Evolutionary conservation across 2,329 filamentous ascomycete genomes (phyloP).

Genomic region (Colletotrichum orchidophilum): DNA sequence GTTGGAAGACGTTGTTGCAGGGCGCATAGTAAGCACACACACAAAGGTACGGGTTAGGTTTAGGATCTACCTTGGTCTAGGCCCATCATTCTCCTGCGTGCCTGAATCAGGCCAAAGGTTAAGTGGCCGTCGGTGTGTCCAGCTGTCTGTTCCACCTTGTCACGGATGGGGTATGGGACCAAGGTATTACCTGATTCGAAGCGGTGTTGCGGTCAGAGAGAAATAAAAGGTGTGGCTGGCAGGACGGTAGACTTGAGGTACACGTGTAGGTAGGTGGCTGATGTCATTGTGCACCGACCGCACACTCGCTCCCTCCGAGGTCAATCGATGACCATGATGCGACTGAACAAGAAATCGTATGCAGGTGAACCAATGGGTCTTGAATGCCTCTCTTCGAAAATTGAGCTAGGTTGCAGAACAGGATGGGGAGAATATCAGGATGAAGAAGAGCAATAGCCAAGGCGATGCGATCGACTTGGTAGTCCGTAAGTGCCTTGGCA

Average conservation of each 20-base stretch:
- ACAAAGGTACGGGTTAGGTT: neutral
- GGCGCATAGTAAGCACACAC: neutral
- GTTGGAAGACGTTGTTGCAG: neutral
- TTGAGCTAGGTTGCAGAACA: neutral
- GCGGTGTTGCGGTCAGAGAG: neutral
- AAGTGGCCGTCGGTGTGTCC: neutral
- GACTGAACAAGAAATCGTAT: neutral
- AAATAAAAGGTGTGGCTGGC: neutral
- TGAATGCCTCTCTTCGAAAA: neutral
- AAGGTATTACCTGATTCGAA: neutral
- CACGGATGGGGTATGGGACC: neutral
- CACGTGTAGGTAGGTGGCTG: neutral
- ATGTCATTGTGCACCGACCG: conserved; percentile 1
- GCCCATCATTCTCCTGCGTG: neutral
- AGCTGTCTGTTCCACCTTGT: neutral
- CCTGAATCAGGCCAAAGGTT: neutral
- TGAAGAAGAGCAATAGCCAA: conserved; percentile 16
- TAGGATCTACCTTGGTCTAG: neutral
- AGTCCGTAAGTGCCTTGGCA: conserved; percentile 14
- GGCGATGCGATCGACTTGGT: conserved; percentile 9
- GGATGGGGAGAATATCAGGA: neutral
- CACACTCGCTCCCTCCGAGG: neutral
- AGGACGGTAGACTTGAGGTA: neutral
- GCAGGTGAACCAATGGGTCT: neutral
- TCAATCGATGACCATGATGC: neutral